Evolutionary conservation across 2,329 filamentous ascomycete genomes (phyloP).

Genomic region (Keithomyces neogunnii): DNA sequence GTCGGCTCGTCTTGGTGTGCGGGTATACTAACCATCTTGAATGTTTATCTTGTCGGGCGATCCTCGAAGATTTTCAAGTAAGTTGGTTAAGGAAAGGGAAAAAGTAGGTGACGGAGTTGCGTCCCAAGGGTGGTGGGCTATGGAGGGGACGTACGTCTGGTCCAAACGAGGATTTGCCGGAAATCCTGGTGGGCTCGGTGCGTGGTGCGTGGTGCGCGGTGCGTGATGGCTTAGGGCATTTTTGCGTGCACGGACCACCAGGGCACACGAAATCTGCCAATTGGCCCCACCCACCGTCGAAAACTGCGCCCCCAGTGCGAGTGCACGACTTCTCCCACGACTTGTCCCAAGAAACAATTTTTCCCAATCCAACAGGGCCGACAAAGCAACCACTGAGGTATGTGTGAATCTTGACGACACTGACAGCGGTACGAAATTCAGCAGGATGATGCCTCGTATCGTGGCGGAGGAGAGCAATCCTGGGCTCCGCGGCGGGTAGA

Average conservation of each 20-base stretch:
- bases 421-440: slow-evolving; percentile 23
- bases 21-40: slow-evolving; percentile 50
- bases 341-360: slow-evolving; percentile 1
- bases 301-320: slow-evolving; percentile 2
- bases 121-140: slow-evolving; percentile 22
- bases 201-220: slow-evolving; percentile 18
- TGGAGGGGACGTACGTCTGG: slow-evolving; percentile 15
- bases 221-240: slow-evolving; percentile 33
- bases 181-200: slow-evolving; percentile 17
- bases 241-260: slow-evolving; percentile 33
- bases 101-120: slow-evolving; percentile 16
- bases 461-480: slow-evolving; percentile 58
- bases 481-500: slow-evolving; percentile 20
- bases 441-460: slow-evolving; percentile 35
- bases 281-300: slow-evolving; percentile 7
- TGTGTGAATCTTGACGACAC: slow-evolving; percentile 22
- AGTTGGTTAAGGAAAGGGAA: slow-evolving; percentile 19
- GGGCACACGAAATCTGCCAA: slow-evolving; percentile 24
- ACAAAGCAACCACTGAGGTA: slow-evolving; percentile 29
- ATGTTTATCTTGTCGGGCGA: slow-evolving; percentile 51
- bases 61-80: slow-evolving; percentile 53
- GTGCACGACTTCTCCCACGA: slow-evolving; percentile 8
- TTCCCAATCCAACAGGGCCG: not conserved
- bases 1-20: not conserved
- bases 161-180: slow-evolving; percentile 27